Percentiles rank a stretch among this genome's conserved stretches.
These are phyloP conservation scores for Sphaerulina populicola DNA, from an alignment of 2,329 filamentous ascomycete genomes.

Conservation along the genomic window DNA sequence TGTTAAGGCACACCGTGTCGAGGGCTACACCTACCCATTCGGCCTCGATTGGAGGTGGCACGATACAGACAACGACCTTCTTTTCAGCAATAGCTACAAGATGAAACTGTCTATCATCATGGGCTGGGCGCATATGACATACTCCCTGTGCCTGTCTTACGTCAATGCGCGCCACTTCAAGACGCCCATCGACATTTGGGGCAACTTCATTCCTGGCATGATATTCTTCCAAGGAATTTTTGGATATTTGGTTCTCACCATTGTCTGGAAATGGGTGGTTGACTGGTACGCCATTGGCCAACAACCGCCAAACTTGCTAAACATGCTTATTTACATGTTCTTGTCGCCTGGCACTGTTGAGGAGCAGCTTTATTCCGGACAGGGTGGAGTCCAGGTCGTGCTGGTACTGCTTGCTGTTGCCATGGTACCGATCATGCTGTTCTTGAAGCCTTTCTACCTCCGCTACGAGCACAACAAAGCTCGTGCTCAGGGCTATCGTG, in stretches of 20 bases:
- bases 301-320: conserved; percentile 77
- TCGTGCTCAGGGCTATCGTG: conserved; percentile 80
- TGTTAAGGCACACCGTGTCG: conserved; percentile 56
- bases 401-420: conserved; percentile 72
- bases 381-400: conserved; percentile 65
- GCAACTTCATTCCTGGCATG: conserved; percentile 96
- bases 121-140: conserved; percentile 98
- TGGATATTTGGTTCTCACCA: conserved; percentile 86
- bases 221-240: conserved; percentile 99
- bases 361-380: conserved; percentile 68
- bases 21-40: conserved; percentile 83
- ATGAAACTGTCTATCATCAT: conserved; percentile 99
- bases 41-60: conserved; percentile 97
- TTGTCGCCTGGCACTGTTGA: conserved; percentile 70
- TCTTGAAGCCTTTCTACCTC: conserved; percentile 93
- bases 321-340: conserved; percentile 99
- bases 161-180: conserved; percentile 94
- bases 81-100: conserved; percentile 98
- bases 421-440: conserved; percentile 83
- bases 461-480: conserved; percentile 88
- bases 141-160: conserved; percentile 85
- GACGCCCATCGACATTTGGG: conserved; percentile 89
- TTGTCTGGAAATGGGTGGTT: conserved; percentile 93
- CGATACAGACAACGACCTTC: conserved; percentile 82
- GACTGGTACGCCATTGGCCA: conserved; percentile 65